Conservation (phyloP, 2,329 filamentous ascomycete species). For the Chrysoporthe austroafricana region DNA sequence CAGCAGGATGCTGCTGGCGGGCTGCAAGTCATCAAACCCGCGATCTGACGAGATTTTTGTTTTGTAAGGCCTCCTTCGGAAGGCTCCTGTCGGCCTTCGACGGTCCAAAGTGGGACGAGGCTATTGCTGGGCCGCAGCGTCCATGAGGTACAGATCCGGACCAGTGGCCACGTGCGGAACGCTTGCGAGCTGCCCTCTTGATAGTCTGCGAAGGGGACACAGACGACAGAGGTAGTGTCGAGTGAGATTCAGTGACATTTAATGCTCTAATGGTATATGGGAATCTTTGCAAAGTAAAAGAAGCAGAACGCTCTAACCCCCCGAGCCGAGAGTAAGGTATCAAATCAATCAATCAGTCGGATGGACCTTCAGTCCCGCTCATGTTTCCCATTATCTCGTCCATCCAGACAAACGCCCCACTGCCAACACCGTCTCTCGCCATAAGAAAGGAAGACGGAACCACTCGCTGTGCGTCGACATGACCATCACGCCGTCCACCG, state of each 20-base stretch:
- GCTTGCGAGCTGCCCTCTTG: background rate
- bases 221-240: background rate
- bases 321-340: background rate
- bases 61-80: too few species aligned
- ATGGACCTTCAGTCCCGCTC: background rate
- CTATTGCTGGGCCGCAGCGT: too few species aligned
- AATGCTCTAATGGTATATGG: constrained; percentile 22
- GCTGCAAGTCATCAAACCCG: too few species aligned
- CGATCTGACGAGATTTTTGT: too few species aligned
- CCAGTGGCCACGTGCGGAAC: background rate
- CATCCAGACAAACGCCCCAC: too few species aligned
- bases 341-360: background rate
- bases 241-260: background rate
- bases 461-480: background rate
- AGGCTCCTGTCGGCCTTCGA: too few species aligned
- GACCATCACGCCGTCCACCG: background rate
- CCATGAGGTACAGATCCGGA: background rate
- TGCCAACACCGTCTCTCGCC: background rate
- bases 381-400: background rate
- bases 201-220: background rate
- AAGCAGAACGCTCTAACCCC: constrained; percentile 19
- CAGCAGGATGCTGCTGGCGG: too few species aligned
- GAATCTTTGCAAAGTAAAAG: constrained; percentile 24
- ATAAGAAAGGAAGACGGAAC: background rate
- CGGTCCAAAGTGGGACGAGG: too few species aligned